Conservation (phyloP, 129 eudicot species). For the Daucus carota region DH1_v3.0 NC_030385.2:39766501-39767000, state of each 20-base stretch:
- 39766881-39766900: too few relatives aligned
- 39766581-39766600: background rate
- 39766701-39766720: background rate
- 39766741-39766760: background rate
- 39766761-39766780: background rate
- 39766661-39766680: too few relatives aligned
- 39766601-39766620: background rate
- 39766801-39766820: background rate
- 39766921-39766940: background rate
- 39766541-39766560: too few relatives aligned
- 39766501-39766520: too few relatives aligned
- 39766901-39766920: too few relatives aligned
- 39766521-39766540: too few relatives aligned
- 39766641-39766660: background rate
- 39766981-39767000: background rate
- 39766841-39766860: background rate
- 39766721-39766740: background rate
- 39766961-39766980: constrained; percentile 4
- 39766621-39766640: background rate
- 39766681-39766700: too few relatives aligned
- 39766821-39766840: background rate
- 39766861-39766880: too few relatives aligned
- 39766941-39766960: constrained; percentile 3
- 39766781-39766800: background rate
- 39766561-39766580: too few relatives aligned